phyloP scores from a whole-genome alignment of 1,284 basidiomycete species.

The Inonotus hispidus region DNA sequence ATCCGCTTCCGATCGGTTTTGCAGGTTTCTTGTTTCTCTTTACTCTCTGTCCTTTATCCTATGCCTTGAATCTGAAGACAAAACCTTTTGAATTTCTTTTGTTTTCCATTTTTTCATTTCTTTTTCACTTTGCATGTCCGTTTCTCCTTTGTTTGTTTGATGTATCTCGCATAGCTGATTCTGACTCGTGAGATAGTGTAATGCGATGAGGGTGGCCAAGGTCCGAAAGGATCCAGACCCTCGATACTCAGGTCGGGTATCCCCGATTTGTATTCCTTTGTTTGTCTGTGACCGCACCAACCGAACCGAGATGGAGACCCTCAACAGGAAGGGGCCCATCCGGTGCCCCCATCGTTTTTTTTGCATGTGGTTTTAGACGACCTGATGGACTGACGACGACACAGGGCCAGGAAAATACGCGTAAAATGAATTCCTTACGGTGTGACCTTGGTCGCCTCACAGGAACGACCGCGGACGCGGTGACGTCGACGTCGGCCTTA shows the following conservation, averaged over 20 bases:
- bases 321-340: background rate
- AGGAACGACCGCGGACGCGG: too few species aligned
- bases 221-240: background rate
- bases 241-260: background rate
- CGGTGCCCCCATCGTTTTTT: background rate
- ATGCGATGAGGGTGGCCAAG: background rate
- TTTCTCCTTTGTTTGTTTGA: background rate
- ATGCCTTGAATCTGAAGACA: too few species aligned
- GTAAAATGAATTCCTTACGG: background rate
- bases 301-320: background rate
- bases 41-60: background rate
- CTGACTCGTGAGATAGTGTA: background rate
- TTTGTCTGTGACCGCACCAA: background rate
- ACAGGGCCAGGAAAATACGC: background rate
- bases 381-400: background rate
- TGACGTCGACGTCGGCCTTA: background rate
- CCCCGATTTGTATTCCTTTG: background rate
- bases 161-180: background rate
- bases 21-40: background rate
- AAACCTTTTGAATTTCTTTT: too few species aligned
- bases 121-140: background rate
- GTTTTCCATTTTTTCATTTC: background rate
- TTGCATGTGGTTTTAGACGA: background rate
- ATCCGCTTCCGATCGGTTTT: background rate
- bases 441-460: background rate